Conservation (phyloP, 2,329 filamentous ascomycete species). For the Tolypocladium guangdongense region DNA sequence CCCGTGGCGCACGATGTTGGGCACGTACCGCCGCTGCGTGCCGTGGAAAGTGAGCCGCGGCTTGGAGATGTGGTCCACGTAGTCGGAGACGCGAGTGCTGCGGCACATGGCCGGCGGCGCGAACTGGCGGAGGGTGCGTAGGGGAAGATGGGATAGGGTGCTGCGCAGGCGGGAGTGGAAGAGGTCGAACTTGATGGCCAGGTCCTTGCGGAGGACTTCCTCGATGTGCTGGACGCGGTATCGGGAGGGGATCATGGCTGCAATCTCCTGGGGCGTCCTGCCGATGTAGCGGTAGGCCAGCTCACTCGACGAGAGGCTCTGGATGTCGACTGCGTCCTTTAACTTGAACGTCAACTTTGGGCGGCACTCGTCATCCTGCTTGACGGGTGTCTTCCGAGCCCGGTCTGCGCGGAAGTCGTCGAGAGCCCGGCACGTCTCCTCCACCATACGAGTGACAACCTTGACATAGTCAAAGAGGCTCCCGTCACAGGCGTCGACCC, state of each 20-base stretch:
- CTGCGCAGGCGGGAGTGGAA: conserved; percentile 15
- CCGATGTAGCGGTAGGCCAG: conserved; percentile 19
- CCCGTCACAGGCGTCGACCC: conserved; percentile 9
- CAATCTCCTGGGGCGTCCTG: conserved; percentile 21
- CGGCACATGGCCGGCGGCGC: conserved; percentile 8
- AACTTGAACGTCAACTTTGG: not conserved
- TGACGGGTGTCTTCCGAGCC: not conserved
- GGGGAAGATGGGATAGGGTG: conserved; percentile 8
- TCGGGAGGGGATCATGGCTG: conserved; percentile 14
- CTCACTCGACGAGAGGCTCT: conserved; percentile 13
- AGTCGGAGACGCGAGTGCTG: conserved; percentile 11
- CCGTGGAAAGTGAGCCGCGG: conserved; percentile 30
- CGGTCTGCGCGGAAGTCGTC: not conserved
- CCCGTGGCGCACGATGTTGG: conserved; percentile 31
- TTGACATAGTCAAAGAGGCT: conserved; percentile 2
- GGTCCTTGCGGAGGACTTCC: conserved; percentile 22
- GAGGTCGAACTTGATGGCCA: conserved; percentile 18
- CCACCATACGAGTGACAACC: not conserved
- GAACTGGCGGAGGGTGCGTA: conserved; percentile 2
- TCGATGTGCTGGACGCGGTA: conserved; percentile 28
- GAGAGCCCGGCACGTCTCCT: not conserved
- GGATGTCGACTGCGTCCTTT: not conserved
- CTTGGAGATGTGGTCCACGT: conserved; percentile 23
- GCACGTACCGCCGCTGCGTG: conserved; percentile 21
- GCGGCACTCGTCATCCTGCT: not conserved